Evolutionary conservation across 1,284 basidiomycete genomes (phyloP), one percentile per base, ranked within the genome.

Genomic region (Waitea zeae): DNA sequence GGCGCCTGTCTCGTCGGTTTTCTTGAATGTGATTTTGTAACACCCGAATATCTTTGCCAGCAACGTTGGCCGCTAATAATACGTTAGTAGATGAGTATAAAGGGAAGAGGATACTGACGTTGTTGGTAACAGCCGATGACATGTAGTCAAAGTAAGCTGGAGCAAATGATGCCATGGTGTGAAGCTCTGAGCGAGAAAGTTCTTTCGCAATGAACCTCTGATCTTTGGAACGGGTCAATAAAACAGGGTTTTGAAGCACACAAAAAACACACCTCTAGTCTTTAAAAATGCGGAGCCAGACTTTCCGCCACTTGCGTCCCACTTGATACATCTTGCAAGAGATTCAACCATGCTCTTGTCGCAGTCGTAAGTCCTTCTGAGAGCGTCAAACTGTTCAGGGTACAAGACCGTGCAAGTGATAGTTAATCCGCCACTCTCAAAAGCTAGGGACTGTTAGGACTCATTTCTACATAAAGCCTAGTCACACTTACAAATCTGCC

Each of bases 201-300:
- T 96, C 93, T 51, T 99, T 99, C 32, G 95, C 88, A 44, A 99
- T 92, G 61, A 98, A 93, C 3, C 95, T 87, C 51, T 97, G 90
- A 51, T 99, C 95, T 87, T 46, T 34, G 38, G 9, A 26, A 40
- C 24, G 5, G 5, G 12, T 37, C 5, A 31, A 4, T 28, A 15
- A 27, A 19, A 15, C 27, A 49, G 33, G n/a, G n/a, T n/a, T 31
- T 9, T 17, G n/a, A 12, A 13, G 13, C 12, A 30, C 5, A 36
- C 27, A 5, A 14, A 13, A 32, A 2, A 45, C 55, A 38, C 43
- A 87, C 89, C 89, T 62, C 77, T 67, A 7, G 89, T 95, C 59
- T 97, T 98, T 45, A 98, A 59, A 57, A 98, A 98, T 0, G 87
- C 89, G 4, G 88, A 93, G 9, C 93, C 93, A 2, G 88, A 93